phyloP scores from a whole-genome alignment of 345 rosid genomes.

The Psidium friedrichsthalianum region DNA sequence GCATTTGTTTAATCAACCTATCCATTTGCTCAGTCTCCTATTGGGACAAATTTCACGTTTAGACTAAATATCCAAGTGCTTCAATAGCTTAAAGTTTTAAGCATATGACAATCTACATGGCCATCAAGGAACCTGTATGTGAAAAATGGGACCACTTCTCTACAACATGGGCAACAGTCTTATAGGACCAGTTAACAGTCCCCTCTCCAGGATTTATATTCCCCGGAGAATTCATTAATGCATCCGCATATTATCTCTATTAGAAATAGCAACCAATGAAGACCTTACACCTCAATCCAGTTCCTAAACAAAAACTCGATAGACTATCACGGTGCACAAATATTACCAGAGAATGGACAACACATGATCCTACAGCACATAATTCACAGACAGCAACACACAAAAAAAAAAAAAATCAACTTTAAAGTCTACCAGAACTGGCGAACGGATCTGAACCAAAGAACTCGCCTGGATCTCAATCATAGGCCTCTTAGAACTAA shows the following conservation, averaged over 20 bases:
- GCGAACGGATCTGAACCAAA: background rate
- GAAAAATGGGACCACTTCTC: background rate
- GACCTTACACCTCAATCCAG: background rate
- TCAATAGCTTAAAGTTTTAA: background rate
- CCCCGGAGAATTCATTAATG: background rate
- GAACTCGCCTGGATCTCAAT: background rate
- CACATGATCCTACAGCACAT: background rate
- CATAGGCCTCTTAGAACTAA: background rate
- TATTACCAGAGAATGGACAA: background rate
- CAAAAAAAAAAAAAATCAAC: background rate
- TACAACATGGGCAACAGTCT: background rate
- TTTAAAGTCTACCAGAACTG: background rate
- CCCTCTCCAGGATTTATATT: background rate
- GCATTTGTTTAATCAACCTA: background rate
- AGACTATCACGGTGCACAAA: background rate
- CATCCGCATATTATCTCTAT: background rate
- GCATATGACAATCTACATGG: background rate
- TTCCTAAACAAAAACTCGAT: background rate
- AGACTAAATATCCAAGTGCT: background rate
- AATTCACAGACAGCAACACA: background rate
- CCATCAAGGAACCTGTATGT: background rate
- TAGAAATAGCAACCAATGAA: background rate
- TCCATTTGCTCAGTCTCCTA: background rate
- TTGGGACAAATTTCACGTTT: background rate
- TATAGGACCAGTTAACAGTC: background rate